phyloP scores from a whole-genome alignment of 2,329 filamentous ascomycete genomes.

The Aspergillus vadensis region DNA sequence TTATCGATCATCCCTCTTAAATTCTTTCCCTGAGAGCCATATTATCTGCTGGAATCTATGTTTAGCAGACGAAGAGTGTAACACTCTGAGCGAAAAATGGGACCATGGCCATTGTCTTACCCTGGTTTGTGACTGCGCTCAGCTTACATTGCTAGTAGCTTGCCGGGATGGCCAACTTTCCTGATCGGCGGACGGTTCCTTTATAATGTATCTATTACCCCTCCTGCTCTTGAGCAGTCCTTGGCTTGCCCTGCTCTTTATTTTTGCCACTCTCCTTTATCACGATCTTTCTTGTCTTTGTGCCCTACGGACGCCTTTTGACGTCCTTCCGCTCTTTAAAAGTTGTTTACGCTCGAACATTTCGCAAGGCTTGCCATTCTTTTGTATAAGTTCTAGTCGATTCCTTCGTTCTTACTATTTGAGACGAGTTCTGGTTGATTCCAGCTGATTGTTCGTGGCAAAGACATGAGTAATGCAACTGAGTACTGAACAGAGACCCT shows the following conservation, averaged over 20 bases:
- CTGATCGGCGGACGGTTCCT: not conserved
- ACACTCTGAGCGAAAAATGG: not conserved
- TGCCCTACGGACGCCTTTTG: conserved; percentile 12
- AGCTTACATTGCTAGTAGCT: not conserved
- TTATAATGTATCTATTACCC: not conserved
- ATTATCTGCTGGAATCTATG: not conserved
- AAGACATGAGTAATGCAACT: not conserved
- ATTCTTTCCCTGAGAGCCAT: not conserved
- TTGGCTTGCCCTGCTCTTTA: conserved; percentile 1
- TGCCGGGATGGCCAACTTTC: too few species aligned
- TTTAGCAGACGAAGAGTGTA: not conserved
- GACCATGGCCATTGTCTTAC: not conserved
- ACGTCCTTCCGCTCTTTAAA: conserved; percentile 16
- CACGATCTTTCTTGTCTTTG: conserved; percentile 1
- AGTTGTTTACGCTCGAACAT: not conserved
- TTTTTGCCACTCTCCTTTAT: conserved; percentile 7
- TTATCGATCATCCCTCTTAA: not conserved
- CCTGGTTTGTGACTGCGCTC: not conserved
- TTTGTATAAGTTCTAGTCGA: not conserved
- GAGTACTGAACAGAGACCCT: conserved; percentile 4
- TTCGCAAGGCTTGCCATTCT: not conserved
- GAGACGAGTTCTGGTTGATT: conserved; percentile 14
- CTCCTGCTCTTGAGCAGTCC: not conserved
- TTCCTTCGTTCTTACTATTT: not conserved
- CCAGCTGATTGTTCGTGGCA: conserved; percentile 2